Conservation (phyloP, 2,329 filamentous ascomycete genomes). For the Cladorrhinum sp. region DNA sequence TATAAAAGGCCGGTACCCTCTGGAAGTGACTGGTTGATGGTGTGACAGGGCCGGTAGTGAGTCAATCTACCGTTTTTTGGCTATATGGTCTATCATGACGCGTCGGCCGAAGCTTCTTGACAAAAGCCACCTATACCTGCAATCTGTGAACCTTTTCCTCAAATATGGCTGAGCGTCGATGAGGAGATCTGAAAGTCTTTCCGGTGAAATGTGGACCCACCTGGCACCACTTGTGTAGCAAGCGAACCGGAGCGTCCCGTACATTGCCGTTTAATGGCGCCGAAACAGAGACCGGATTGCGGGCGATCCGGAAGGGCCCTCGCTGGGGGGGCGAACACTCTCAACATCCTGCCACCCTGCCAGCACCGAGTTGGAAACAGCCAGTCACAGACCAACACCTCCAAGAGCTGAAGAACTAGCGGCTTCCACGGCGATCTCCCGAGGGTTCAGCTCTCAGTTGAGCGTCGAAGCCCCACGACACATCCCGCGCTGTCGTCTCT, state of each 20-base stretch:
- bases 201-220: background rate
- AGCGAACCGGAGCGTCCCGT: slow-evolving; percentile 6
- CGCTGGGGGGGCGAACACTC: slow-evolving; percentile 6
- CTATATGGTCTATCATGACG: too few species aligned
- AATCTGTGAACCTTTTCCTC: background rate
- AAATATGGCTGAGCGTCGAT: background rate
- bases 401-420: background rate
- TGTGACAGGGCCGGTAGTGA: background rate
- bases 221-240: slow-evolving; percentile 5
- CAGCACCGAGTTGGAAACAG: background rate
- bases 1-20: background rate
- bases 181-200: background rate
- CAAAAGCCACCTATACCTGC: background rate
- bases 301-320: slow-evolving; percentile 6
- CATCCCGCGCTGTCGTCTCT: slow-evolving; percentile 7
- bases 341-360: background rate
- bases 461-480: slow-evolving; percentile 8
- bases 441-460: slow-evolving; percentile 11
- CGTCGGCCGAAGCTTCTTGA: background rate
- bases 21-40: background rate
- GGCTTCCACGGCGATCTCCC: slow-evolving; percentile 21
- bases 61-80: too few species aligned
- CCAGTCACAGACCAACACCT: background rate
- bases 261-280: slow-evolving; percentile 6
- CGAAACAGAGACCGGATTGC: slow-evolving; percentile 1